Percentiles rank a stretch among this genome's conserved stretches.
phyloP scores from a whole-genome alignment of 225 moss, liverwort and hornwort species.

The Antitrichia curtipendula region DNA sequence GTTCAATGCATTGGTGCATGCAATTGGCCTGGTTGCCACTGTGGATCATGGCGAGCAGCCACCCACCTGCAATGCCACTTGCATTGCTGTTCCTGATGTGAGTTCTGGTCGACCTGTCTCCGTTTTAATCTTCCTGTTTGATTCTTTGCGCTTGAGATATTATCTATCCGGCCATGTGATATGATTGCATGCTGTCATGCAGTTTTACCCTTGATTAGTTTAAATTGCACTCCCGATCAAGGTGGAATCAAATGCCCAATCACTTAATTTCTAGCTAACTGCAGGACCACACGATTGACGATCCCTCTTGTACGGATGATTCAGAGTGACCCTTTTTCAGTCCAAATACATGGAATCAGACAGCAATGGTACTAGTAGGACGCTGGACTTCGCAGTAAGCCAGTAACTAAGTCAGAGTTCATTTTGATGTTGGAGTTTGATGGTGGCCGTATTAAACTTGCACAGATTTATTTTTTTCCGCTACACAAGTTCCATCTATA shows the following conservation, averaged over 20 bases:
- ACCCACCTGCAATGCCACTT: too few relatives aligned
- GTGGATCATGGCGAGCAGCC: too few relatives aligned
- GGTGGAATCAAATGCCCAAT: background rate
- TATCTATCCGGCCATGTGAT: background rate
- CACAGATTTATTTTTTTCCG: too few relatives aligned
- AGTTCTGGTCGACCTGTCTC: too few relatives aligned
- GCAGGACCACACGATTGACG: background rate
- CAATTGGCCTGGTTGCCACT: background rate
- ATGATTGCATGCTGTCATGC: background rate
- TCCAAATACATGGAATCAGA: background rate
- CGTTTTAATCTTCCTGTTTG: background rate
- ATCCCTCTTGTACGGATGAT: background rate
- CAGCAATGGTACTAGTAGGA: background rate
- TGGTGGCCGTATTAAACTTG: too few relatives aligned
- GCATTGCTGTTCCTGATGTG: too few relatives aligned
- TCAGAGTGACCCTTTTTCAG: background rate
- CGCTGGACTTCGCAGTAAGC: too few relatives aligned
- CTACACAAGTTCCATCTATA: too few relatives aligned
- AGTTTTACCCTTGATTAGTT: background rate
- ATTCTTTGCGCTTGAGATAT: background rate
- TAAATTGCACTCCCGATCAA: background rate
- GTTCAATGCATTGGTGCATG: background rate
- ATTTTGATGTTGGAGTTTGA: too few relatives aligned
- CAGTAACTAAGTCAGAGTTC: too few relatives aligned
- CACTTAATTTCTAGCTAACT: background rate